Evolutionary conservation across 177 flowering plant species (phyloP).

Genomic region (Vitis hybrid): DNA sequence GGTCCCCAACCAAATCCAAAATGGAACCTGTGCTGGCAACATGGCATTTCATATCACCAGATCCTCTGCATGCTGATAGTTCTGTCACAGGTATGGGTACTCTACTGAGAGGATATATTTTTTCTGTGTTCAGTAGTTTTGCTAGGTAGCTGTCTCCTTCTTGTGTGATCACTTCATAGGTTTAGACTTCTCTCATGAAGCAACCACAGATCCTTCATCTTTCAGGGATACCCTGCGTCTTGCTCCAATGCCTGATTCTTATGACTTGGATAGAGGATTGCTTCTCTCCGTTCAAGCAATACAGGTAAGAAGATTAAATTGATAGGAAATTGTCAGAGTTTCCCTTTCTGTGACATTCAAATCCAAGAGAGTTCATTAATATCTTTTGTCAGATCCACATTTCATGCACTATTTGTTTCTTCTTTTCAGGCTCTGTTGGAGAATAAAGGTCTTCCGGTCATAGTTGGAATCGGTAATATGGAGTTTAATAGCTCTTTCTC

Average conservation of each 20-base stretch:
- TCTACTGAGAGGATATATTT: background rate
- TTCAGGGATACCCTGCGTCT: constrained; percentile 80
- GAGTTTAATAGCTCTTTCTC: background rate
- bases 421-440: constrained; percentile 86
- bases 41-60: constrained; percentile 77
- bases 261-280: constrained; percentile 90
- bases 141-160: background rate
- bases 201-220: constrained; percentile 86
- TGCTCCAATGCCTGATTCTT: constrained; percentile 97
- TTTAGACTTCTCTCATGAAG: constrained; percentile 64
- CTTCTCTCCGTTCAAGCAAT: constrained; percentile 97
- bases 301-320: constrained; percentile 53
- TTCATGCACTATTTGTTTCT: constrained; percentile 8
- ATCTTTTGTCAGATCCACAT: background rate
- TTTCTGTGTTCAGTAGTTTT: constrained; percentile 1
- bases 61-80: constrained; percentile 38
- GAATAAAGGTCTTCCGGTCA: constrained; percentile 85
- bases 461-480: constrained; percentile 92
- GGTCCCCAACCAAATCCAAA: constrained; percentile 96
- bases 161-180: constrained; percentile 10
- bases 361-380: constrained; percentile 2
- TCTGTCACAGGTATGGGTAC: constrained; percentile 42
- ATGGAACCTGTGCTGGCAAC: constrained; percentile 84
- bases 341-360: constrained; percentile 3
- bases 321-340: background rate